Base-by-base conservation (phyloP, 2,329 filamentous ascomycete species). In the Nannizziopsis barbatae region DNA sequence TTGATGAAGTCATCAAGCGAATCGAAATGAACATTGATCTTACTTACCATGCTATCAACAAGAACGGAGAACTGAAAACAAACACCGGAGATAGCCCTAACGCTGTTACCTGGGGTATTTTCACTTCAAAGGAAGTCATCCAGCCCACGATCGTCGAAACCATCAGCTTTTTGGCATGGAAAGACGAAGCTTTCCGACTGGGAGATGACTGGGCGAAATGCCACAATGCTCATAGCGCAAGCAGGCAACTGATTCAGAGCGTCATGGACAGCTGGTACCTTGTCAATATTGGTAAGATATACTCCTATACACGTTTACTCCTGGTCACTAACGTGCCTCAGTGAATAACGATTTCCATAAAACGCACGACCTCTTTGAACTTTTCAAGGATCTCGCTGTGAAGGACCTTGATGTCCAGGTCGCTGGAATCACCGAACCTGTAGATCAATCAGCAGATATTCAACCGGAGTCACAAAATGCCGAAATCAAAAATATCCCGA, bases 141-240 rank as follows among this genome's bases (percentile, higher is more conserved):
- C 92, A 98, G 67, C 92, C 92, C 11, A 98, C 92, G n/a, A 95
- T 98, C 59, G 92, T 98, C 45, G 92, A 98, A 71, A 93, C 86
- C 14, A 83, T 98, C 64, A 94, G 86, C 65, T 98, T 98, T 76
- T 73, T 98, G 47, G 92, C 92, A 2, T 98, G 92, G 92, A 94
- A 94, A 69, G 92, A 98, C 58, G 92, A 98, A 68, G 93, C 94
- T 12, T 98, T 88, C 73, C 80, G 86, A 52, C 76, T 98, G 8
- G 92, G 92, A 47, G 77, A 84, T 50, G 89, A 98, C 62, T 98
- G 92, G 92, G 86, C 86, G 17, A 86, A 86, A 60, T 98, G 92
- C 64, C 87, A 94, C 62, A 79, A 88, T 33, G 74, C 82, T 52
- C 73, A 74, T 50, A 88, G 81, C 54, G 80, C 85, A 30, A 93